These are phyloP conservation scores for Aureobasidium namibiae DNA, from an alignment of 2,329 filamentous ascomycete genomes.

Conservation along the genomic window DNA sequence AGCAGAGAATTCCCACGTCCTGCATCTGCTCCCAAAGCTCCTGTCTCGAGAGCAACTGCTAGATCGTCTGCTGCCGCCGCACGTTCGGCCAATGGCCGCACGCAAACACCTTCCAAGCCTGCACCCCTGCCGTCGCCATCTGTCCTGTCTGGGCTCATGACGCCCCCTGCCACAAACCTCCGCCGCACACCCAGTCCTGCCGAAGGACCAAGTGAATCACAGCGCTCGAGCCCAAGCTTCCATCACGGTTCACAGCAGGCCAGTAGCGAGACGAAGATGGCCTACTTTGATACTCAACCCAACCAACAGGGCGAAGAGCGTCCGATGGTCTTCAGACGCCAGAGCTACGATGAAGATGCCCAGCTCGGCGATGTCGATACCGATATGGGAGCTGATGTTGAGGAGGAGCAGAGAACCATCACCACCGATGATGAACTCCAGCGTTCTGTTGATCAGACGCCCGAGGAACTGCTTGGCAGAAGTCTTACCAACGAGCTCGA, in stretches of 20 bases:
- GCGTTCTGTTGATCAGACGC: conserved; percentile 14
- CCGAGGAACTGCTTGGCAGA: conserved; percentile 13
- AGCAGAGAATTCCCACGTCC: conserved; percentile 13
- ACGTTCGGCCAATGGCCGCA: background rate
- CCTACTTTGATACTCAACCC: background rate
- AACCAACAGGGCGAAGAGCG: conserved; percentile 21
- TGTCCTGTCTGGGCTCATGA: conserved; percentile 73
- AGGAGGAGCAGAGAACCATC: conserved; percentile 20
- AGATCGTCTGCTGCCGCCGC: background rate
- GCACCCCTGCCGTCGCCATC: conserved; percentile 45
- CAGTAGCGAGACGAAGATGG: background rate
- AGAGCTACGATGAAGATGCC: conserved; percentile 53
- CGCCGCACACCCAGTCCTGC: conserved; percentile 50
- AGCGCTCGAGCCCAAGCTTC: conserved; percentile 10
- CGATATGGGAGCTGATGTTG: conserved; percentile 26
- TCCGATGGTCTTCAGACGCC: conserved; percentile 48
- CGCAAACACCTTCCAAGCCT: conserved; percentile 52
- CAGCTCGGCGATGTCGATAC: conserved; percentile 43
- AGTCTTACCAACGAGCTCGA: conserved; percentile 23
- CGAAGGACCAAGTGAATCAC: background rate
- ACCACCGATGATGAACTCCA: conserved; percentile 18
- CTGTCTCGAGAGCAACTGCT: background rate
- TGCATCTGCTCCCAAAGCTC: background rate
- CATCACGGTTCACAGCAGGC: conserved; percentile 15
- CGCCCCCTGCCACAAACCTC: conserved; percentile 71